Evolutionary conservation across 1,139 yeast species (phyloP), one percentile per base, ranked within the genome.

Genomic region (Pichiaceae sp.): DNA sequence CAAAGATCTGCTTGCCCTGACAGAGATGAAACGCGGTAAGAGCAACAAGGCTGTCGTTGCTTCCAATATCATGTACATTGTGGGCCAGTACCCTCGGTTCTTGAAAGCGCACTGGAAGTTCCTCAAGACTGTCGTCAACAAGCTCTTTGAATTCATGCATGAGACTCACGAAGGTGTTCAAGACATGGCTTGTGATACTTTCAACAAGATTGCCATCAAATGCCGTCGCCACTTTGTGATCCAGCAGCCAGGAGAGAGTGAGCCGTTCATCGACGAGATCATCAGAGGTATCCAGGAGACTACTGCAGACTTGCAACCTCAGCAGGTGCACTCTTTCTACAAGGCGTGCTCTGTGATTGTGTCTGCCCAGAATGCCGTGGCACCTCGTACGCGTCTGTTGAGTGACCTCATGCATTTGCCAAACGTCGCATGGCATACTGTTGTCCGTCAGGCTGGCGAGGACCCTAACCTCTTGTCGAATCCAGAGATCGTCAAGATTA

Each of bases 131-230:
- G 99, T 91, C 33, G 91, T 91, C 44, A 82, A 86, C 63, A 91
- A 91, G 61, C 71, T 91, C 52, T 91, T 91, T 62, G 98, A 93
- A 62, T 91, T 91, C 54, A 91, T 91, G 99, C 98, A 91, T 64
- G 99, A 91, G 68, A 87, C 96, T 20, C 98, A 91, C 60, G 99
- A 89, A 62, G 98, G 97, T 64, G 98, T 91, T 45, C 98, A 91
- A 66, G 98, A 91, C 62, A 91, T 91, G 98, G 98, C 99, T 8
- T 91, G 98, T 68, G 98, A 91, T 61, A 91, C 99, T 1, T 91
- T 91, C 59, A 89, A 89, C 54, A 93, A 91, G 60, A 91, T 91
- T 58, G 86, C 96, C 23, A 80, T 76, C 50, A 91, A 91, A 63
- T 91, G 98, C 70, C 89, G 87, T 61, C 79, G 89, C 46, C 97